Conservation (phyloP, 192 early-diverging fungal genomes). For the Linderina pennispora region DNA sequence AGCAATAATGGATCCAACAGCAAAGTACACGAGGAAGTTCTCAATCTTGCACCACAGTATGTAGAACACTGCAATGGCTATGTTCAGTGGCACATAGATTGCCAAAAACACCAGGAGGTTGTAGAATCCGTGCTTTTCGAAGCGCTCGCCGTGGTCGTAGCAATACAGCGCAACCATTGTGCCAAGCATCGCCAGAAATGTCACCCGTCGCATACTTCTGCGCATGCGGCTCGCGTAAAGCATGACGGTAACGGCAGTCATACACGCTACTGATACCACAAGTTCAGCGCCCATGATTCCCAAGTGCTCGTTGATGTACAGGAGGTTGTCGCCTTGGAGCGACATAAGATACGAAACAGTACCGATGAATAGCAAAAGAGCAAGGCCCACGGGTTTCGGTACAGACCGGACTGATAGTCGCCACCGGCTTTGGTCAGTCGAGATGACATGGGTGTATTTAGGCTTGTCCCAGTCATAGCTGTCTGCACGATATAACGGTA, state of each 20-base stretch:
- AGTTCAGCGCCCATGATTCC: slow-evolving; percentile 42
- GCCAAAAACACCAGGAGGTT: slow-evolving; percentile 50
- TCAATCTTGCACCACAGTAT: slow-evolving; percentile 19
- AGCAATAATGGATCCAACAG: slow-evolving; percentile 5
- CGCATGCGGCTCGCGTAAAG: slow-evolving; percentile 41
- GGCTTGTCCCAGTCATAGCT: too few relatives aligned
- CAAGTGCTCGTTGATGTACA: slow-evolving; percentile 48
- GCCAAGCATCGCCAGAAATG: slow-evolving; percentile 1
- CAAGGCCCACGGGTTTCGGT: slow-evolving; percentile 7
- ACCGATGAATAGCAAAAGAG: slow-evolving; percentile 1
- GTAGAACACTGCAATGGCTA: slow-evolving; percentile 36
- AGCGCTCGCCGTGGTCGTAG: slow-evolving; percentile 54
- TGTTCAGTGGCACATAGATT: slow-evolving; percentile 47
- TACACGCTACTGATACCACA: slow-evolving; percentile 31
- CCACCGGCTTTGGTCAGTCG: too few relatives aligned
- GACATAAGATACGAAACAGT: slow-evolving; percentile 7
- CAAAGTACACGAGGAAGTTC: slow-evolving; percentile 37
- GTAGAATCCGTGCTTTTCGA: slow-evolving; percentile 51
- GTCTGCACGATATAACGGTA: too few relatives aligned
- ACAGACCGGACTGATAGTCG: too few relatives aligned
- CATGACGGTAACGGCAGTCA: slow-evolving; percentile 37
- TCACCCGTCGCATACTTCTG: slow-evolving; percentile 12
- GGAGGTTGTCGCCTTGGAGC: slow-evolving; percentile 42
- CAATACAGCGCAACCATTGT: slow-evolving; percentile 26
- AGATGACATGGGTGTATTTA: too few relatives aligned